Base-by-base conservation (phyloP, 106 monocot genomes). In the Triglochin maritima region DNA sequence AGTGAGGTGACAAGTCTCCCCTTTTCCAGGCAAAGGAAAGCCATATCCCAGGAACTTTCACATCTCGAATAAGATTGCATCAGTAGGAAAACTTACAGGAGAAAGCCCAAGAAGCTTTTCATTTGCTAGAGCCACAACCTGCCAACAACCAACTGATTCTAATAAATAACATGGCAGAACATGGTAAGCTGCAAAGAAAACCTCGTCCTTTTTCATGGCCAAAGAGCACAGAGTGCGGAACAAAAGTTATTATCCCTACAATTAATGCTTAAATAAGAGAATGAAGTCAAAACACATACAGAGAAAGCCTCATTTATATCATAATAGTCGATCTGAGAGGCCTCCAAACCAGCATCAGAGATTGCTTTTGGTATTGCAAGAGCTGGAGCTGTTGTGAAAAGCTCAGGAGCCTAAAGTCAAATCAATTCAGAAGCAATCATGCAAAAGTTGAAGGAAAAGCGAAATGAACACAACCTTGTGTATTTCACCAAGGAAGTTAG, bases 261-360 rank as follows among this genome's bases (percentile, higher is more conserved):
- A 29, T 29, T 29, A 29, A 29, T 29, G 29, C 29, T 29, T 29
- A 29, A 29, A 29, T 29, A 29, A 29, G 29, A 29, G 29, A 29
- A 29, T 29, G 57, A 17, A 17, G 56, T 9, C 52, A 11, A 17
- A 73, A 8, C 4, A 73, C 90, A 62, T 74, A 95, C 95, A 65
- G 95, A 82, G 73, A 95, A 95, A n/a, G 95, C 95, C 81, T 95
- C 95, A 70, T 95, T 95, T 69, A 95, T 95, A 85, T 95, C 95
- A 73, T 95, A 95, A 80, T 74, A 95, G 78, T 95, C 95, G 70
- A 95, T 81, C 79, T 85, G 90, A 56, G 83, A 87, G 55, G 95
- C 74, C 13, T 82, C 82, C 75, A 95, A 71, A 15, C 90, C 85
- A 65, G 95, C 90, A 76, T 85, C 85, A 43, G 88, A 81, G 69